Evolutionary conservation across 768 basidiomycete genomes (phyloP), one percentile per base, ranked within the genome.

Genomic region (Tylopilus rubrobrunneus): DNA sequence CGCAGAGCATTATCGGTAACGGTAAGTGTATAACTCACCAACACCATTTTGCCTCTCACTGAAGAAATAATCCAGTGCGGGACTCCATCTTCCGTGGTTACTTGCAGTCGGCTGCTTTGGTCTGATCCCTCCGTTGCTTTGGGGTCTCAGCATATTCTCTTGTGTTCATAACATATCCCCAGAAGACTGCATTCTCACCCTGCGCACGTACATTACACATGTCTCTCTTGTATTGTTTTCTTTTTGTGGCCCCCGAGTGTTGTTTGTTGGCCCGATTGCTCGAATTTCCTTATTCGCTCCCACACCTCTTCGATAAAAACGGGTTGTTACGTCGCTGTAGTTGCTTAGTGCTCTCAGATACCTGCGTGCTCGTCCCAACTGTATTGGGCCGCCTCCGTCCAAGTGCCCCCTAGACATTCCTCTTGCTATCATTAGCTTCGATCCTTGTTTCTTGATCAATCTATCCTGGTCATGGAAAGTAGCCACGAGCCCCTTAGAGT

Each of bases 1-100:
- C 89, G 0, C 89, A 90, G 61, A 79, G 83, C 50, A 89, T 92
- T 53, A 92, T 92, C 64, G 82, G 83, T 58, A 90, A 89, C 59
- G 89, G 89, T 89, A 59, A 29, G 81, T 69, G 28, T 27, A 54
- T 34, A 14, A 5, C 45, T 36, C 45, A 4, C 11, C 25, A 27
- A 23, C 34, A 33, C 14, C 52, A 46, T 39, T 43, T 23, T 37
- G 36, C 47, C 27, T 31, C 49, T 56, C 19, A 56, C 43, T 50
- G 62, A 45, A 59, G 52, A 54, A 21, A 28, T 7, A 15, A 33
- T 61, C 31, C 41, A 87, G 85, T 87, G 8, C 83, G 84, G 27
- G 86, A 87, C 62, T 86, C 86, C 34, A 87, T 87, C 55, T 86
- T 87, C 75, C 76, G 86, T 63, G 86, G 84, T 49, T 87, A 87